Conservation (phyloP, 148 eudicot species). For the Rhododendron molle region DNA sequence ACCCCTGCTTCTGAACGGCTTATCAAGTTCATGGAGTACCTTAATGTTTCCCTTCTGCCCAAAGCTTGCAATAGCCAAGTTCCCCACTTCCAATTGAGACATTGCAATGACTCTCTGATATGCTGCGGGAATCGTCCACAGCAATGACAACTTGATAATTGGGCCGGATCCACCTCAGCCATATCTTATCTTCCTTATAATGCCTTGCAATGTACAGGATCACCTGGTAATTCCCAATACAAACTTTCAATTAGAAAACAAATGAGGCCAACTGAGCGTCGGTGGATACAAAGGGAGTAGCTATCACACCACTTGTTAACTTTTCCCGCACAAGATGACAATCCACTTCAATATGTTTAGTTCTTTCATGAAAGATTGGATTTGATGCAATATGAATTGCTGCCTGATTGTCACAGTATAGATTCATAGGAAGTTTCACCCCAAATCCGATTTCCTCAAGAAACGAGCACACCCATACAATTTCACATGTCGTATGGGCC, state of each 20-base stretch:
- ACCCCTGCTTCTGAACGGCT: constrained; percentile 84
- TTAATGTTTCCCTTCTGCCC: constrained; percentile 75
- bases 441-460: no score
- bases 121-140: constrained; percentile 93
- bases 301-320: no score
- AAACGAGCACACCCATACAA: no score
- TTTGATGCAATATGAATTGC: no score
- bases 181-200: constrained; percentile 90
- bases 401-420: no score
- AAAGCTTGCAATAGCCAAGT: constrained; percentile 86
- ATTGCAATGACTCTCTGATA: constrained; percentile 84
- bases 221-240: constrained; percentile 41
- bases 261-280: no score
- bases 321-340: no score
- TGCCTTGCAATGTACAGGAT: constrained; percentile 94
- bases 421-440: no score
- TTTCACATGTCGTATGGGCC: no score
- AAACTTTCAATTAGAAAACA: not conserved
- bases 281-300: no score
- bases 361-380: no score
- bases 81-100: constrained; percentile 94
- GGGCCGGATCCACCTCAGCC: constrained; percentile 90
- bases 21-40: constrained; percentile 83
- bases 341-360: no score
- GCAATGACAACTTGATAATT: constrained; percentile 93